phyloP scores from a whole-genome alignment of 2,329 filamentous ascomycete genomes.

The Claviceps arundinis region DNA sequence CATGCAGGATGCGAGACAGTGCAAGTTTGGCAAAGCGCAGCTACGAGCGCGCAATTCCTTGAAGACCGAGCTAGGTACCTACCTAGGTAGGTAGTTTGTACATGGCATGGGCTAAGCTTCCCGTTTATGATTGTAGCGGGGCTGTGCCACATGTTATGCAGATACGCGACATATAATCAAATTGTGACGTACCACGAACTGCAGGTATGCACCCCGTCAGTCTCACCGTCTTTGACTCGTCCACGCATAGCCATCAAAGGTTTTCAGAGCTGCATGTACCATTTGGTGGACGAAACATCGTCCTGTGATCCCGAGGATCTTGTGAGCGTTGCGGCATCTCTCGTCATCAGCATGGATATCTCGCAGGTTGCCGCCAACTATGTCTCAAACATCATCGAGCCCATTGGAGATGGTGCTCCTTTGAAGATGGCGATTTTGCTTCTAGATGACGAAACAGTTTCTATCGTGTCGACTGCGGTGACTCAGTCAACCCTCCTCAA shows the following conservation, averaged over 20 bases:
- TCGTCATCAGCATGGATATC: conserved; percentile 59
- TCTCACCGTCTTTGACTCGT: not conserved
- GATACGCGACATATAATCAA: not conserved
- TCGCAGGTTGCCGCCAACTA: conserved; percentile 88
- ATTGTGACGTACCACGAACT: not conserved
- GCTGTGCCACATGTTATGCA: not conserved
- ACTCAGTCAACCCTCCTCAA: conserved; percentile 91
- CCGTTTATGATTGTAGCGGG: conserved; percentile 1
- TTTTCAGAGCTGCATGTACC: not conserved
- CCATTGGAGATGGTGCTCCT: conserved; percentile 54
- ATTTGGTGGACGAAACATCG: not conserved
- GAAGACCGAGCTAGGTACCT: too few relatives aligned
- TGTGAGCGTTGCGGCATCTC: not conserved
- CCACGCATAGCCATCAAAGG: not conserved
- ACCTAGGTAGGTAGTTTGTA: too few relatives aligned
- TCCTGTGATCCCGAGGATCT: not conserved
- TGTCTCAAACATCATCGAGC: conserved; percentile 86
- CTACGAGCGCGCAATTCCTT: too few relatives aligned
- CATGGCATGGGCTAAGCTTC: not conserved
- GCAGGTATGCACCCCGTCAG: not conserved
- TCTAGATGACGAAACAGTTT: conserved; percentile 84
- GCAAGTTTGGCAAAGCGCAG: too few relatives aligned
- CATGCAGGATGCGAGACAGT: not conserved
- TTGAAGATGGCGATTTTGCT: conserved; percentile 98
- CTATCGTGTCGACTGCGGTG: conserved; percentile 86